Evolutionary conservation across 805 yeast species (phyloP).

Genomic region (Scheffersomyces stipitis): DNA sequence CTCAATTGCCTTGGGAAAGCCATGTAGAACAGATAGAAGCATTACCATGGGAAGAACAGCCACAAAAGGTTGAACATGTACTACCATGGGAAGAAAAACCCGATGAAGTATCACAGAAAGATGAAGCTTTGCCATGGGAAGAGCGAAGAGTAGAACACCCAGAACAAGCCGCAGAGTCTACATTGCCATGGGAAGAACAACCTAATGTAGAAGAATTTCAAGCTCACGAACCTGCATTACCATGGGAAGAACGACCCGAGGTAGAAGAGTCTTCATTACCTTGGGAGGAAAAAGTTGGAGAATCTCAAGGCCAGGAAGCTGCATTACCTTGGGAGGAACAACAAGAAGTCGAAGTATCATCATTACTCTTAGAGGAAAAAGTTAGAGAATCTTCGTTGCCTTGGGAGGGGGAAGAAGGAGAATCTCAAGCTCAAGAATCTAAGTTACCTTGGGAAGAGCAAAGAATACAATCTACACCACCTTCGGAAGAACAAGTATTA

Average conservation of each 20-base stretch:
- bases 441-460: too few species aligned
- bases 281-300: background rate
- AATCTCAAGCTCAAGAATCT: too few species aligned
- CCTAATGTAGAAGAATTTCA: background rate
- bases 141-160: background rate
- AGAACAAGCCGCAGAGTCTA: too few species aligned
- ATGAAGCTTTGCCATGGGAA: constrained; percentile 4
- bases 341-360: background rate
- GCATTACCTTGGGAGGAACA: too few species aligned
- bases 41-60: constrained; percentile 15
- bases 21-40: constrained; percentile 7
- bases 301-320: background rate
- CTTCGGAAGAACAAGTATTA: too few species aligned
- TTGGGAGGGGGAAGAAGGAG: background rate
- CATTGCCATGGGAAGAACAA: constrained; percentile 1
- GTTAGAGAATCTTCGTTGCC: background rate
- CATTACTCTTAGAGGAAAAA: constrained; percentile 1
- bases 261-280: constrained; percentile 1
- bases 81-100: constrained; percentile 15
- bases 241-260: constrained; percentile 3
- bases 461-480: too few species aligned
- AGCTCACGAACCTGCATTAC: background rate
- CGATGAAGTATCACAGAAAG: constrained; percentile 1
- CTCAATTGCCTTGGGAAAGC: constrained; percentile 11
- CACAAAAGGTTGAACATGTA: constrained; percentile 6